These are phyloP conservation scores for Arctium minus DNA, from an alignment of 129 eudicot species.

Conservation along the genomic window DNA sequence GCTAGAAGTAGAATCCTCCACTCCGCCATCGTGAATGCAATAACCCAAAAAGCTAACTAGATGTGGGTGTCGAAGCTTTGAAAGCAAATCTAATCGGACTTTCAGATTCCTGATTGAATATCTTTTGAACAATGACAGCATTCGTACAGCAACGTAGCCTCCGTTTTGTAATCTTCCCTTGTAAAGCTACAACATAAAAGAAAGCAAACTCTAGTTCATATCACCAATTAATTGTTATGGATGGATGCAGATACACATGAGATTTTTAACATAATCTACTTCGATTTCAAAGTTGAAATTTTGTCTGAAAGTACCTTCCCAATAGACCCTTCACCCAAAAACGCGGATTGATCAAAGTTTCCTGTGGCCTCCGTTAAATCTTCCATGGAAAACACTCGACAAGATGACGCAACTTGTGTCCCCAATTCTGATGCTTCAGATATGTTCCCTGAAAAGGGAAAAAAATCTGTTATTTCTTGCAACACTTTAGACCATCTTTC, in stretches of 20 bases:
- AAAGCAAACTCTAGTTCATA: neutral
- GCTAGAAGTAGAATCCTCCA: conserved; percentile 50
- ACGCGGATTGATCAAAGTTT: conserved; percentile 50
- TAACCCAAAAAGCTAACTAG: conserved; percentile 69
- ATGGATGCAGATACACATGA: no score
- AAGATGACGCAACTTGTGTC: conserved; percentile 49
- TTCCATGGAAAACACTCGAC: conserved; percentile 52
- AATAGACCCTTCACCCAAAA: conserved; percentile 71
- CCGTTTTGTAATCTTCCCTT: conserved; percentile 82
- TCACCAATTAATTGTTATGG: no score
- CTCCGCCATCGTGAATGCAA: conserved; percentile 69
- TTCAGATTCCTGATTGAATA: conserved; percentile 60
- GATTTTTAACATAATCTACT: neutral
- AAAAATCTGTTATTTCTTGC: neutral
- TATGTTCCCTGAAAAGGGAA: conserved; percentile 41
- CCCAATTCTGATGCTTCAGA: conserved; percentile 58
- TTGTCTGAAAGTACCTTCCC: conserved; percentile 57
- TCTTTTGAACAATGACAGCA: conserved; percentile 47
- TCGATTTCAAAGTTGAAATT: neutral
- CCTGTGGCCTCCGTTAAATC: conserved; percentile 66
- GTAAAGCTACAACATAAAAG: conserved; percentile 48
- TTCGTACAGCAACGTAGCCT: conserved; percentile 51
- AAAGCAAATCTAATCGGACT: conserved; percentile 65
- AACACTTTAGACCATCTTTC: neutral
- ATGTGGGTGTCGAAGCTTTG: conserved; percentile 85